Conservation (phyloP, 73 alveolate genomes). For the Paramecium caudatum region DNA sequence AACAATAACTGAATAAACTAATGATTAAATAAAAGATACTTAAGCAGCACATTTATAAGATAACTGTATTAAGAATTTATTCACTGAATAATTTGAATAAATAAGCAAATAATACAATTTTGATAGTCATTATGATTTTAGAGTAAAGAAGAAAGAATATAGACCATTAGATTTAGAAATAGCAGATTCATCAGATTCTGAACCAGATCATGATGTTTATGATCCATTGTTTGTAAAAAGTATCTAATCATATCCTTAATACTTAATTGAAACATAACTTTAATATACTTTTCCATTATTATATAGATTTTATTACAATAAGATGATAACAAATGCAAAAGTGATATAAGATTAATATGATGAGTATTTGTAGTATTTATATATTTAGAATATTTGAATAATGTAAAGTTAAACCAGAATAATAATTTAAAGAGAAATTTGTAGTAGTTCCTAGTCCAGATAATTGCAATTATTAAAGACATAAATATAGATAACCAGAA, state of each 20-base stretch:
- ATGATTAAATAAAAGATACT: neutral
- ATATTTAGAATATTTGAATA: neutral
- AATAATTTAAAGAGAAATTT: constrained; percentile 40
- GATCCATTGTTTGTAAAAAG: constrained; percentile 46
- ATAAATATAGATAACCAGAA: constrained; percentile 18
- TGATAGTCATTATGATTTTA: neutral
- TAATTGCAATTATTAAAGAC: constrained; percentile 49
- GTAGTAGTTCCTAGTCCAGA: constrained; percentile 1
- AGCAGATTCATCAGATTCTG: constrained; percentile 42
- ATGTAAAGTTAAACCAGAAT: constrained; percentile 35
- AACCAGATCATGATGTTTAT: constrained; percentile 34
- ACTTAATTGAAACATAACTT: neutral
- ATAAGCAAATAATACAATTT: neutral
- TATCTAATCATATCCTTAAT: constrained; percentile 48
- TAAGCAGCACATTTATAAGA: neutral
- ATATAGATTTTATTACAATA: constrained; percentile 24
- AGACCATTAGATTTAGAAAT: constrained; percentile 1
- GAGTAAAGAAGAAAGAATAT: neutral
- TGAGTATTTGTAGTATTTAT: neutral
- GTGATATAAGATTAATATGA: neutral
- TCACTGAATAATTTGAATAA: neutral
- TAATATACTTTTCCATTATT: neutral
- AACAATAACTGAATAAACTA: neutral
- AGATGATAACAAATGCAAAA: neutral
- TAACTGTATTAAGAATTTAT: neutral